These are phyloP conservation scores for Hypoxylon subgilvum DNA, from an alignment of 495 filamentous ascomycete genomes.

Conservation along the genomic window DNA sequence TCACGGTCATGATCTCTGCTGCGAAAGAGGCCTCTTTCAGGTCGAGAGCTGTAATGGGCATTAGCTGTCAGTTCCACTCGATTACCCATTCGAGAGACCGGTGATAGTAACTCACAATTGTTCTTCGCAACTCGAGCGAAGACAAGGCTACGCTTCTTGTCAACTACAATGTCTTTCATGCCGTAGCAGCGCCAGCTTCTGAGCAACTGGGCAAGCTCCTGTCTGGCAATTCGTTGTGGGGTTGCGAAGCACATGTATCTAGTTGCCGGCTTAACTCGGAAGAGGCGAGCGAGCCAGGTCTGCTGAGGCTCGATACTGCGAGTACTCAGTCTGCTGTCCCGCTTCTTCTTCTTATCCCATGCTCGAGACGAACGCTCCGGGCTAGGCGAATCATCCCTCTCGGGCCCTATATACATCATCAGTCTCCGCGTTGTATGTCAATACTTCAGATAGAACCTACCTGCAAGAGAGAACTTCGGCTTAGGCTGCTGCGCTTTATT, in stretches of 20 bases:
- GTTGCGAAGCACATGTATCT: conserved; percentile 75
- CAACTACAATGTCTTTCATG: conserved; percentile 73
- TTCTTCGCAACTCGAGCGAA: conserved; percentile 72
- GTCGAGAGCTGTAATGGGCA: conserved; percentile 61
- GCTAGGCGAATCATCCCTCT: conserved; percentile 10
- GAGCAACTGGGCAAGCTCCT: conserved; percentile 74
- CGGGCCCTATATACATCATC: conserved; percentile 17
- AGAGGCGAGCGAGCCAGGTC: conserved; percentile 85
- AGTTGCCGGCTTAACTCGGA: conserved; percentile 84
- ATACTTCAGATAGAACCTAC: conserved; percentile 33
- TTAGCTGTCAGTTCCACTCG: conserved; percentile 30
- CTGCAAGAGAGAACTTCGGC: conserved; percentile 43
- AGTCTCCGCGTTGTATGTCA: conserved; percentile 7
- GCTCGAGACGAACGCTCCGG: conserved; percentile 11
- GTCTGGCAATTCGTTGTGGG: conserved; percentile 69
- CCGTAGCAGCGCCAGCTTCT: conserved; percentile 81
- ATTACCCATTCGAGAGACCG: neutral
- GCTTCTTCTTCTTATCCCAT: conserved; percentile 1
- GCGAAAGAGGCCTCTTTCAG: conserved; percentile 82
- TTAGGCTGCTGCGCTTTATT: conserved; percentile 45
- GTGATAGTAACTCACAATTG: conserved; percentile 70
- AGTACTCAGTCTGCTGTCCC: conserved; percentile 16
- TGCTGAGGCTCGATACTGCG: conserved; percentile 66
- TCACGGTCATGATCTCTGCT: conserved; percentile 80
- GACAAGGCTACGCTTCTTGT: conserved; percentile 74